These are phyloP conservation scores for Jamesozyma lodderae DNA, from an alignment of 805 yeast genomes.

Conservation along the genomic window DNA sequence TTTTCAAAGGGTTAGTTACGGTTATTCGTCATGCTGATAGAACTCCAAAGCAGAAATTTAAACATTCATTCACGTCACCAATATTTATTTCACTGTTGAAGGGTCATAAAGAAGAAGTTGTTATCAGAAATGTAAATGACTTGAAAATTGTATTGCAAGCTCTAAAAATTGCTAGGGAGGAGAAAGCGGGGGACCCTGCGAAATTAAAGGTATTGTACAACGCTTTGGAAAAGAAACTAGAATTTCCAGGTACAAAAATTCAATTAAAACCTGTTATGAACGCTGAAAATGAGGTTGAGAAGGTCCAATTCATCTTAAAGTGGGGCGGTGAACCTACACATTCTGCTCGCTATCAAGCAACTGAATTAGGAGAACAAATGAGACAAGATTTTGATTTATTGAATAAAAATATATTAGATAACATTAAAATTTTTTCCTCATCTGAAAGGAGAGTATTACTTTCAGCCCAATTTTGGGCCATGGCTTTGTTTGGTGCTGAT, in stretches of 20 bases:
- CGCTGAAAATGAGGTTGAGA: conserved; percentile 67
- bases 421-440: conserved; percentile 80
- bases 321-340: conserved; percentile 99
- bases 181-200: conserved; percentile 67
- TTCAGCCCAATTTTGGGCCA: conserved; percentile 80
- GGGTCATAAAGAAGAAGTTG: conserved; percentile 94
- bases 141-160: conserved; percentile 79
- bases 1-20: conserved; percentile 82
- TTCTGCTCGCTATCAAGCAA: conserved; percentile 88
- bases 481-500: conserved; percentile 64
- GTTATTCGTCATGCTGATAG: conserved; percentile 97
- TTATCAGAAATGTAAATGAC: conserved; percentile 82
- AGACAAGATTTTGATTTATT: conserved; percentile 84
- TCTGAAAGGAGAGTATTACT: conserved; percentile 93
- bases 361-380: conserved; percentile 91
- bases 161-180: conserved; percentile 70
- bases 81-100: conserved; percentile 77
- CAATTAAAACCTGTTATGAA: conserved; percentile 85
- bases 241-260: conserved; percentile 91
- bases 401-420: conserved; percentile 74
- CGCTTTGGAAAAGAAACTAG: conserved; percentile 81
- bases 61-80: conserved; percentile 85
- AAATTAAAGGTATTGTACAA: conserved; percentile 68
- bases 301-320: conserved; percentile 88
- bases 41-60: conserved; percentile 96